Evolutionary conservation across 345 rosid species (phyloP).

Genomic region (Stellera chamaejasme): DNA sequence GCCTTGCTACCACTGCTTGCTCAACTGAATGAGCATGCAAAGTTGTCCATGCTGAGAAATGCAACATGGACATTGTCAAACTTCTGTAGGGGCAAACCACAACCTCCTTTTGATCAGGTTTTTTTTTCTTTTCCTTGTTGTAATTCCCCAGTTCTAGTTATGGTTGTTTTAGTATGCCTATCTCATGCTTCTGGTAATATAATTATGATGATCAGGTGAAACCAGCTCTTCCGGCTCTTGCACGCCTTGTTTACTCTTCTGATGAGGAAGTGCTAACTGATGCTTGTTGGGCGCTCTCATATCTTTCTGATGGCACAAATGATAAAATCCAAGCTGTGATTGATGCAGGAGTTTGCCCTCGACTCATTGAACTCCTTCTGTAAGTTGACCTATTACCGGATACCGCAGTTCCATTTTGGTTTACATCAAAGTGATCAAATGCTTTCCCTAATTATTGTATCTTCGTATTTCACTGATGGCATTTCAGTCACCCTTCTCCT

Average conservation of each 20-base stretch:
- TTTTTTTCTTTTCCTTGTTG: not conserved
- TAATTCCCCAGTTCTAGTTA: too few relatives aligned
- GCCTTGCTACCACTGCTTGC: constrained; percentile 42
- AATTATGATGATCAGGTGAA: constrained; percentile 43
- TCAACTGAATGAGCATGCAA: constrained; percentile 42
- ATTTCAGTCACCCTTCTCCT: constrained; percentile 67
- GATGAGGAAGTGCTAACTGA: constrained; percentile 98
- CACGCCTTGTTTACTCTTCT: constrained; percentile 67
- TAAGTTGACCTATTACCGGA: constrained; percentile 25
- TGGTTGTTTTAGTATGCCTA: too few relatives aligned
- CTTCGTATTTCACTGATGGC: not conserved
- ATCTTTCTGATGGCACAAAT: constrained; percentile 94
- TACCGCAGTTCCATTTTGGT: not conserved
- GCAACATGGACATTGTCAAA: constrained; percentile 63
- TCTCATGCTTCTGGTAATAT: too few relatives aligned
- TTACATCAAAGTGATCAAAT: too few relatives aligned
- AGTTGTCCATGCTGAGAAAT: constrained; percentile 47
- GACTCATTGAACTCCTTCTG: constrained; percentile 78
- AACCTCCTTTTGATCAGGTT: constrained; percentile 44
- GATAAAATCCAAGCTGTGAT: constrained; percentile 96
- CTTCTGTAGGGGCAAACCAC: constrained; percentile 57
- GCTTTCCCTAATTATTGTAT: not conserved
- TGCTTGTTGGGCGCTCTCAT: constrained; percentile 98
- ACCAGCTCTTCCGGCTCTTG: constrained; percentile 91
- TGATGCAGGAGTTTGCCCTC: constrained; percentile 78